Evolutionary conservation across 2,329 filamentous ascomycete species (phyloP), one percentile per base, ranked within the genome.

Genomic region (Diaporthe batatas): DNA sequence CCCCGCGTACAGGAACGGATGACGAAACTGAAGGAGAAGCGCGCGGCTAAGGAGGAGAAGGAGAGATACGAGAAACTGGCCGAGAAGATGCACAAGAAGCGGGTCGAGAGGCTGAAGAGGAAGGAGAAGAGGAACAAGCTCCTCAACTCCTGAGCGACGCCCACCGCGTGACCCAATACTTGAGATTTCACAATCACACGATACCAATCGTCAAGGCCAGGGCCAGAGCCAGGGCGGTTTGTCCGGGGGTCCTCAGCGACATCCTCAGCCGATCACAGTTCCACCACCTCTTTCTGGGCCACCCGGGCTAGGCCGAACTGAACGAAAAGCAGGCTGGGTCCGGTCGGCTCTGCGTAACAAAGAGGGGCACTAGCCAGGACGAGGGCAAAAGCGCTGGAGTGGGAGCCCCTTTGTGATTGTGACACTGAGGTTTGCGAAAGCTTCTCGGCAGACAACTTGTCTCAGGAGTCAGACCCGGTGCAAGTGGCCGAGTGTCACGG

Each of bases 1-100:
- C 65, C 29, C 44, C 47, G 36, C 36, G 51, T 76, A 70, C 79
- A 98, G 94, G 88, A 89, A 80, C 91, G 91, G 77, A 91, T 96
- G 70, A 89, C 95, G 79, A 89, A 89, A 14, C 93, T 98, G 80
- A 95, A 93, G 79, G 94, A 97, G 76, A 95, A 93, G 83, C 90
- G 94, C 77, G 92, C 91, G 25, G 93, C 92, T 68, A 98, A 98
- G 88, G 95, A 94, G 79, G 96, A 98, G 86, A 95, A 93, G 83
- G 94, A 95, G 79, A 88, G 96, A 77, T 98, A 96, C 81, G 94
- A 95, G 82, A 94, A 95, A 86, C 90, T 99, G 90, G 96, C 95
- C 25, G 94, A 95, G 85, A 98, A 96, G 86, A 98, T 99, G 96
- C 96, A 98, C 86, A 91, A 90, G 84, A 98, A 98, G 88, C 89